Conservation (phyloP, 371 early-diverging fungal species). For the Quaeritorhiza haematococci region DNA sequence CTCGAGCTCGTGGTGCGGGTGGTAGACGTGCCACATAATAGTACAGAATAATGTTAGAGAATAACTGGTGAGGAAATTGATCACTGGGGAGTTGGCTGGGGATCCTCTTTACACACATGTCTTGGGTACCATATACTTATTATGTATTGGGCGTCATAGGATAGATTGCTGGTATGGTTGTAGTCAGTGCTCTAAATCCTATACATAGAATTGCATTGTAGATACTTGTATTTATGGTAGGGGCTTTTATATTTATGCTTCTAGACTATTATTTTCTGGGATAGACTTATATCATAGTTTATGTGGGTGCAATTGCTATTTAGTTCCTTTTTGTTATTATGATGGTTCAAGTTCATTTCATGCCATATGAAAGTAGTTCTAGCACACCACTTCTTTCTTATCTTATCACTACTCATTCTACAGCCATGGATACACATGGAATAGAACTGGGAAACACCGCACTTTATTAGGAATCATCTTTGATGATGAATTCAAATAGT, state of each 20-base stretch:
- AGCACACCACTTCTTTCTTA: constrained; percentile 2
- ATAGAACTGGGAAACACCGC: not conserved
- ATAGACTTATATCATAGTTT: constrained; percentile 60
- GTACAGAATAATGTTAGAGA: too few species aligned
- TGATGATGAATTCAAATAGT: constrained; percentile 1
- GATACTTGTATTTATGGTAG: constrained; percentile 52
- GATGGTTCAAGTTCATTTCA: constrained; percentile 47
- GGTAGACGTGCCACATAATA: too few species aligned
- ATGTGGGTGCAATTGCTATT: constrained; percentile 59
- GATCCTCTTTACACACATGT: too few species aligned
- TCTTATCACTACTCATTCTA: not conserved
- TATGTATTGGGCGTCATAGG: not conserved
- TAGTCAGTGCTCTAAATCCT: constrained; percentile 54
- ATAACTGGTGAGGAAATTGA: too few species aligned
- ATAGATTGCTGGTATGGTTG: constrained; percentile 43
- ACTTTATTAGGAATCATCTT: not conserved
- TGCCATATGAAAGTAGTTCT: too few species aligned
- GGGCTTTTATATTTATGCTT: constrained; percentile 54
- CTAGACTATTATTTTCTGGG: constrained; percentile 60
- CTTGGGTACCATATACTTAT: too few species aligned
- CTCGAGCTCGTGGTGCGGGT: too few species aligned
- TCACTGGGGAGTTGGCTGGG: too few species aligned
- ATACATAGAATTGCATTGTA: constrained; percentile 36
- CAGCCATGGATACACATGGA: not conserved
- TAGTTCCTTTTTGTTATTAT: constrained; percentile 60